These are phyloP conservation scores for Aspergillus sparsus DNA, from an alignment of 495 filamentous ascomycete genomes.

Conservation along the genomic window DNA sequence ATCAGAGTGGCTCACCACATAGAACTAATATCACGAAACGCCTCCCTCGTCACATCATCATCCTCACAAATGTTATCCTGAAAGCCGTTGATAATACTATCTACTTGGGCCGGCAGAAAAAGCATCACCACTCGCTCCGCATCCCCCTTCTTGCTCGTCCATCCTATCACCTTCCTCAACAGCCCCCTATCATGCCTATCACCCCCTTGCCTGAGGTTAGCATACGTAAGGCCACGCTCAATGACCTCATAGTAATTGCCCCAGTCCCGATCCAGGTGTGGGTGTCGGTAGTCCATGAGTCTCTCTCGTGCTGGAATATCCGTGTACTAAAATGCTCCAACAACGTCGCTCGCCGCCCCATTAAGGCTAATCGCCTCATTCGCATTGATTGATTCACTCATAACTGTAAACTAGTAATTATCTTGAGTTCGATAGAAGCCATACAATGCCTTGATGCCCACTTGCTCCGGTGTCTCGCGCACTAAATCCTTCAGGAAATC, in stretches of 20 bases:
- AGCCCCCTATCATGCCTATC: background rate
- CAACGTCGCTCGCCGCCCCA: background rate
- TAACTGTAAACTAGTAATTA: background rate
- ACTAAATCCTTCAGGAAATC: background rate
- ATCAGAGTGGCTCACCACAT: background rate
- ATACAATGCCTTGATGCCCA: background rate
- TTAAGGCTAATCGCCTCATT: background rate
- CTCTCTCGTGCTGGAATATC: background rate
- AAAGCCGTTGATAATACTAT: conserved; percentile 15
- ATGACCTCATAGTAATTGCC: background rate
- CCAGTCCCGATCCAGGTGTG: background rate
- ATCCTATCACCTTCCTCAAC: conserved; percentile 9
- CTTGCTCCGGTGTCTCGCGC: background rate
- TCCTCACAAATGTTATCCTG: conserved; percentile 1
- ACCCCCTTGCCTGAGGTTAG: background rate
- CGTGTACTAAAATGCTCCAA: background rate
- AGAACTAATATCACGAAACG: conserved; percentile 8
- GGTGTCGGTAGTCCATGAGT: background rate
- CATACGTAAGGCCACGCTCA: background rate
- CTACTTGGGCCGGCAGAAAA: background rate
- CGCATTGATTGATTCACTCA: background rate
- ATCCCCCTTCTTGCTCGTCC: conserved; percentile 5
- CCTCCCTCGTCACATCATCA: background rate
- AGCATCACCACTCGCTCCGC: background rate
- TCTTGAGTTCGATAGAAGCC: background rate